These are phyloP conservation scores for Hirschfeldia incana DNA, from an alignment of 345 rosid species.

Conservation along the genomic window DNA sequence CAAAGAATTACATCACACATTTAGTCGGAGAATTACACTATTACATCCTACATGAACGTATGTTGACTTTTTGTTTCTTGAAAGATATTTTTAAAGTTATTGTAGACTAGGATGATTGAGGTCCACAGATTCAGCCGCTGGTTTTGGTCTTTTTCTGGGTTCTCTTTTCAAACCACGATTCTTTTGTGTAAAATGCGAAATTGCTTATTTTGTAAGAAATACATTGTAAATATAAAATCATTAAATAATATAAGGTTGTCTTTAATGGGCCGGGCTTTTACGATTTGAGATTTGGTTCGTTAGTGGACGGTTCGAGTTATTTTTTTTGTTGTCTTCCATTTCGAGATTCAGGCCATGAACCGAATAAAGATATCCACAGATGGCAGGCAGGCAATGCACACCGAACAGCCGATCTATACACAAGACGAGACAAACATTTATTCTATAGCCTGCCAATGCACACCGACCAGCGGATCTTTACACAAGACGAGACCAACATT, in stretches of 20 bases:
- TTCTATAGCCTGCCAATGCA: neutral
- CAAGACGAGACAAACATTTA: neutral
- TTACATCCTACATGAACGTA: conserved; percentile 1
- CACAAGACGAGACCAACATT: neutral
- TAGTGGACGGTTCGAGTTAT: neutral
- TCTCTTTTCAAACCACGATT: conserved; percentile 14
- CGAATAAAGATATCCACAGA: neutral
- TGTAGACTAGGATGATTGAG: neutral
- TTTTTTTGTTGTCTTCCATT: neutral
- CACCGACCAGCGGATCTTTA: neutral
- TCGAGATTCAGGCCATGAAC: neutral
- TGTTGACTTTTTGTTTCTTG: conserved; percentile 1
- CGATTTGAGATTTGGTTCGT: neutral
- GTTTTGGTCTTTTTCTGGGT: conserved; percentile 23
- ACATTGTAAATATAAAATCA: neutral
- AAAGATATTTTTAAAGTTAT: neutral
- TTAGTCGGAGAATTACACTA: neutral
- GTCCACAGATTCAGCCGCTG: conserved; percentile 32
- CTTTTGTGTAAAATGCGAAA: neutral
- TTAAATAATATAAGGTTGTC: neutral
- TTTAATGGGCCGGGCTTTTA: conserved; percentile 16
- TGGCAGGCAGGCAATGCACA: neutral
- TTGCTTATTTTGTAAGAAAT: neutral
- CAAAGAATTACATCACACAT: neutral
- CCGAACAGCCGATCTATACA: neutral